These are phyloP conservation scores for Aspergillus uvarum DNA, from an alignment of 2,329 filamentous ascomycete species.

Conservation along the genomic window DNA sequence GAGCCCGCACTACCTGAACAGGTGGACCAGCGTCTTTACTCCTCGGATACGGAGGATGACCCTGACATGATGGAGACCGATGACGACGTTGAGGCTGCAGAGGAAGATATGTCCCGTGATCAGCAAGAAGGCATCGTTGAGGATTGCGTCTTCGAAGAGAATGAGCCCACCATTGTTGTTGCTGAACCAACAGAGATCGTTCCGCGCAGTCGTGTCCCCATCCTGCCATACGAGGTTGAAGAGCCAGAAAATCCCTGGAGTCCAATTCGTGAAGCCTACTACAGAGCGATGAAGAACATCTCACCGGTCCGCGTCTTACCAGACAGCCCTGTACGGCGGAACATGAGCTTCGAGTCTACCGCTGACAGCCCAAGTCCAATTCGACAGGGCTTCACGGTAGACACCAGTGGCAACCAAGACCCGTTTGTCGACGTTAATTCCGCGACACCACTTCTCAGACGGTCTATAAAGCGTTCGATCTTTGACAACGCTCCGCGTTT, in stretches of 20 bases:
- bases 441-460: background rate
- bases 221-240: slow-evolving; percentile 24
- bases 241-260: slow-evolving; percentile 16
- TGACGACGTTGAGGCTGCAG: background rate
- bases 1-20: background rate
- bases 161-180: slow-evolving; percentile 21
- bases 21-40: background rate
- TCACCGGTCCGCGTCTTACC: background rate
- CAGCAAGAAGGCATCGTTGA: slow-evolving; percentile 19
- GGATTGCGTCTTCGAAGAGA: slow-evolving; percentile 19
- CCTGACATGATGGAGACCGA: background rate
- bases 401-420: background rate
- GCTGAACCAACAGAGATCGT: slow-evolving; percentile 18
- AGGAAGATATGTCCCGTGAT: background rate
- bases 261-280: background rate
- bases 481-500: slow-evolving; percentile 52
- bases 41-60: background rate
- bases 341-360: background rate
- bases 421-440: slow-evolving; percentile 1
- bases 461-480: slow-evolving; percentile 12
- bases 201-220: slow-evolving; percentile 12
- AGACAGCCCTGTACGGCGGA: background rate
- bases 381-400: background rate
- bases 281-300: background rate
- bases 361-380: background rate